Conservation (phyloP, 345 rosid genomes). For the Nasturtium officinale region DNA sequence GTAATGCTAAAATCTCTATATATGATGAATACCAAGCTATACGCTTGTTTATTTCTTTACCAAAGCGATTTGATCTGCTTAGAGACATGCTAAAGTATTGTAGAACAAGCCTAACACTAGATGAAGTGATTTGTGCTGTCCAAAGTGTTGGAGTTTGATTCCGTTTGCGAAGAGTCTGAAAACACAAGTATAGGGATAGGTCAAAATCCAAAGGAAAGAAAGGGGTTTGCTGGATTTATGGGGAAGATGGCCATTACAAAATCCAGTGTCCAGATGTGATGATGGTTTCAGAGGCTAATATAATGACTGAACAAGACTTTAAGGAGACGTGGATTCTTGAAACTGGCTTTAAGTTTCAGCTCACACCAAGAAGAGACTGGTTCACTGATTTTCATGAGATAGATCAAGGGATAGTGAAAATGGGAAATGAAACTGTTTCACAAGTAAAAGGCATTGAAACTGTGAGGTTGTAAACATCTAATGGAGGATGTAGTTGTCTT, state of each 20-base stretch:
- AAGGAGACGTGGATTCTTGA: not conserved
- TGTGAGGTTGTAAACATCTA: not conserved
- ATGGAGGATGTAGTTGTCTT: not conserved
- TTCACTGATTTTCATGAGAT: not conserved
- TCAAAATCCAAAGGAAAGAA: not conserved
- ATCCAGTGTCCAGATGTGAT: not conserved
- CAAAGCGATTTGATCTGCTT: not conserved
- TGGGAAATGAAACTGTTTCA: not conserved
- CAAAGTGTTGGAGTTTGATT: slow-evolving; percentile 4
- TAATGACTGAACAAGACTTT: not conserved
- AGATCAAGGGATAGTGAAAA: not conserved
- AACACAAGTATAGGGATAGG: not conserved
- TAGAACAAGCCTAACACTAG: slow-evolving; percentile 11
- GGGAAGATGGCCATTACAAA: slow-evolving; percentile 21
- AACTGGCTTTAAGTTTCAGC: not conserved
- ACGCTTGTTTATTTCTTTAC: slow-evolving; percentile 1
- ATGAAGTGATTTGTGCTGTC: not conserved
- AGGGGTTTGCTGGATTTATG: slow-evolving; percentile 17
- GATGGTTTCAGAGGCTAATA: not conserved
- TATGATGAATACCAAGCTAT: slow-evolving; percentile 7
- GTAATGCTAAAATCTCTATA: not conserved
- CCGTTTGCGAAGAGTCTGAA: not conserved
- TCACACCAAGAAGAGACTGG: not conserved
- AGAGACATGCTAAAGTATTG: not conserved
- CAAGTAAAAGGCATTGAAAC: not conserved